Base-by-base conservation (phyloP, 495 filamentous ascomycete genomes). In the Polyplosphaeria fusca region DNA sequence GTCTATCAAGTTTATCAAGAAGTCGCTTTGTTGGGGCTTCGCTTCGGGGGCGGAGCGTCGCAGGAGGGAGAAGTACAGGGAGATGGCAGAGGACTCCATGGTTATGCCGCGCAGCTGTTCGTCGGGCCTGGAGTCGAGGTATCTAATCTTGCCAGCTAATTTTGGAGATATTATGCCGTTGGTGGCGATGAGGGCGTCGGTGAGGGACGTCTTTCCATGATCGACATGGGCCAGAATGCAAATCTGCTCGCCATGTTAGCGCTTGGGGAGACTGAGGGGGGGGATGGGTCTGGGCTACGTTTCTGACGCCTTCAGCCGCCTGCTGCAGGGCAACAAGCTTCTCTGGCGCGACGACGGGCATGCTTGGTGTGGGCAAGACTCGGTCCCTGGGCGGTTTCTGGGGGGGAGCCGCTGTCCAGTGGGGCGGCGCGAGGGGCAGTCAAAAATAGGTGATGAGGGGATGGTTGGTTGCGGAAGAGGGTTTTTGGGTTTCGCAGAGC, bases 111-210 rank as follows among this genome's bases (percentile, higher is more conserved):
- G 86, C 7, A 90, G 81, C 74, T 99, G 93, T 72, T 99, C 93
- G 74, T 99, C 93, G 13, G 94, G 91, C 40, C 93, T 82, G 18
- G 92, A 96, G 72, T 99, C 93, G 24, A 99, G 84, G 70, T 95
- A 99, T 63, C 93, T 88, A 71, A 97, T 95, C 76, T 96, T 96
- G 68, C 93, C 93, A 60, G 93, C 93, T 60, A 99, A 75, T 68
- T 96, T 96, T 37, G 91, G 87, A 12, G 94, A 97, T 65, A 99
- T 97, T 74, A 99, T 97, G 76, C 93, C 93, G 81, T 99, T 99
- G 62, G 94, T 96, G 71, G 94, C 90, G 62, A 99, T 89, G 42
- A 99, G 85, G 52, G 88, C 89, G 68, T 99, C 93, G 40, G 91
- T 94, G 60, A 99, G 85, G 19, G 94, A 96, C 4, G 93, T 99